Evolutionary conservation across 1,139 yeast species (phyloP), one percentile per base, ranked within the genome.

Genomic region (Kurtzmaniella natalensis): DNA sequence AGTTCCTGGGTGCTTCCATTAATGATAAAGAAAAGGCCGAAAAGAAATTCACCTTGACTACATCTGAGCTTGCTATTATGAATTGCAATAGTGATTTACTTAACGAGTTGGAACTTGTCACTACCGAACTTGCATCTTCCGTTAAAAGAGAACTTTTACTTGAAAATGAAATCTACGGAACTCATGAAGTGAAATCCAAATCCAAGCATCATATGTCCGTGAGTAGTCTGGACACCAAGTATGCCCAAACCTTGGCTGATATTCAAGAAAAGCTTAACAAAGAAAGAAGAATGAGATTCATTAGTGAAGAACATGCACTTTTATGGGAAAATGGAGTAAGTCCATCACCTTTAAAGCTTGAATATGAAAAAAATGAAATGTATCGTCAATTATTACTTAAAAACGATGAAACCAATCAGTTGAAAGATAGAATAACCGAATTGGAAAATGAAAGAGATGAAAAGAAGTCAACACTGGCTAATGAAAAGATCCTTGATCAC

Each of bases 101-200:
- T 45, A 69, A 72, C 40, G 92, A 83, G 50, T 57, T 83, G 32
- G 81, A 80, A 40, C 51, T 81, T 23, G 80, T 83, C 1, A 79
- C 89, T 2, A 72, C 75, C 15, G 94, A 83, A 48, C 63, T 83
- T 33, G 89, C 88, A 0, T 73, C 77, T 16, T 78, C 88, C 0
- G 80, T 83, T 33, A 72, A 75, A 34, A 62, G 92, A 32, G 94
- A 83, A 52, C 61, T 81, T 18, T 55, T 63, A 7, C 51, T 82
- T 28, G 88, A 81, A 47, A 61, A 63, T 35, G 62, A 60, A 33
- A 40, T 79, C n/a, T 55, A 48, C 28, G 48, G 45, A 15, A 40
- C 42, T 24, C 34, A 38, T 5, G 33, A 21, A 9, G 36, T 28
- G 20, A 21, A 8, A 4, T 7, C 15, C 25, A 32, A 21, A 33